Percentiles rank a stretch among this genome's conserved stretches.
Evolutionary conservation across 768 basidiomycete species (phyloP).

Genomic region (Russula virescens): DNA sequence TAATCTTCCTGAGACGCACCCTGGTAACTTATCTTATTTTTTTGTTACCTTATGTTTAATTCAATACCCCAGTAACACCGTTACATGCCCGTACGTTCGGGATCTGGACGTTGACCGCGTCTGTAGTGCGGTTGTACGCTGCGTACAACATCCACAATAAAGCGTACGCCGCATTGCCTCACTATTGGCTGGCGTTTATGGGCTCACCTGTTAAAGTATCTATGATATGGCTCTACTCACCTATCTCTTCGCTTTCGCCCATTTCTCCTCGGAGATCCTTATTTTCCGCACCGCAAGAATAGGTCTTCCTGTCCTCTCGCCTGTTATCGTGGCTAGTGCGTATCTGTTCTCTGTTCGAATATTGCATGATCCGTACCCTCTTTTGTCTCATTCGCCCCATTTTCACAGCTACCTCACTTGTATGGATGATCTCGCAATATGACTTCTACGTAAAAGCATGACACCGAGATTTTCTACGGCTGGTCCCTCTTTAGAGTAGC

Average conservation of each 20-base stretch:
- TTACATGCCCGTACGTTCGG: conserved; percentile 89
- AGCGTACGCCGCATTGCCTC: conserved; percentile 44
- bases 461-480: background rate
- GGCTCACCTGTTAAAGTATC: conserved; percentile 44
- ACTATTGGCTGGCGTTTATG: background rate
- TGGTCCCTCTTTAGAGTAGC: background rate
- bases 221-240: conserved; percentile 87
- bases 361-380: background rate
- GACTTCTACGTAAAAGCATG: conserved; percentile 59
- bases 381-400: conserved; percentile 3
- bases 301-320: conserved; percentile 54
- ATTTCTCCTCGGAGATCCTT: conserved; percentile 82
- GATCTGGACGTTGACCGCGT: conserved; percentile 85
- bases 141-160: conserved; percentile 86
- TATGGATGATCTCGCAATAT: conserved; percentile 86
- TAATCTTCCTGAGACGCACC: conserved; percentile 30
- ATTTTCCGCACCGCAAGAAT: conserved; percentile 73
- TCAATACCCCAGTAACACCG: conserved; percentile 55
- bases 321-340: conserved; percentile 84
- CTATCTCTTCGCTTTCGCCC: conserved; percentile 85
- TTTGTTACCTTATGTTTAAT: background rate
- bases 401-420: conserved; percentile 51
- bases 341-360: conserved; percentile 19
- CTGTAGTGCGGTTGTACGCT: conserved; percentile 76
- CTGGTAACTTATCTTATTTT: conserved; percentile 22